Conservation (phyloP, 768 basidiomycete species). For the Russula dissimulans region DNA sequence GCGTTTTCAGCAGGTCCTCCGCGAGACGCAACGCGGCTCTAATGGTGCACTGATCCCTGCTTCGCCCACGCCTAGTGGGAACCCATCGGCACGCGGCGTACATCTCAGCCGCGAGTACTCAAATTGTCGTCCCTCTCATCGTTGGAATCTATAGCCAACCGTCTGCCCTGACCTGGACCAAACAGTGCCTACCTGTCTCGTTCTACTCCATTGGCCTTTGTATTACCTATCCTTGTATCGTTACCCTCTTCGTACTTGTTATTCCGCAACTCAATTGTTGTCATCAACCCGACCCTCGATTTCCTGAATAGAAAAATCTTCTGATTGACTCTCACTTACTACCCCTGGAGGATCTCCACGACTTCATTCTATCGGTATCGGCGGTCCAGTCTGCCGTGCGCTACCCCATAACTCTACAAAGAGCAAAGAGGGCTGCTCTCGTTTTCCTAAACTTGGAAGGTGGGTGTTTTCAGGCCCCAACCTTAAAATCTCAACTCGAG, state of each 20-base stretch:
- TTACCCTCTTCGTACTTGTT: neutral
- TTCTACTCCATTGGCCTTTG: neutral
- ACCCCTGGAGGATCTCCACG: neutral
- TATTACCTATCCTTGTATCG: neutral
- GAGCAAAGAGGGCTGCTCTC: too few relatives aligned
- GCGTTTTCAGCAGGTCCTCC: constrained; percentile 52
- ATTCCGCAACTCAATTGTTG: constrained; percentile 6
- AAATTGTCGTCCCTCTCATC: constrained; percentile 18
- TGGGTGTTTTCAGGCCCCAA: neutral
- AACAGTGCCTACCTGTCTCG: neutral
- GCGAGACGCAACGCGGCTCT: constrained; percentile 38
- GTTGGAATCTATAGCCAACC: constrained; percentile 12
- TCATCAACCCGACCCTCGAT: neutral
- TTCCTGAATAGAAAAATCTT: neutral
- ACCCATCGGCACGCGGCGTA: neutral
- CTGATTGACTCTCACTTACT: neutral
- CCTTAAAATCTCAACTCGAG: neutral
- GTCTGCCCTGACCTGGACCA: neutral
- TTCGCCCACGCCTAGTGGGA: neutral
- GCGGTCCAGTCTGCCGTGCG: neutral
- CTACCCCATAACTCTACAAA: neutral
- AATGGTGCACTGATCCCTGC: neutral
- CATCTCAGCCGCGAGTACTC: constrained; percentile 11
- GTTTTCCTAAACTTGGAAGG: neutral
- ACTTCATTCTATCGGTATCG: too few relatives aligned